These are phyloP conservation scores for Asterophora parasitica DNA, from an alignment of 768 basidiomycete species.

Conservation along the genomic window DNA sequence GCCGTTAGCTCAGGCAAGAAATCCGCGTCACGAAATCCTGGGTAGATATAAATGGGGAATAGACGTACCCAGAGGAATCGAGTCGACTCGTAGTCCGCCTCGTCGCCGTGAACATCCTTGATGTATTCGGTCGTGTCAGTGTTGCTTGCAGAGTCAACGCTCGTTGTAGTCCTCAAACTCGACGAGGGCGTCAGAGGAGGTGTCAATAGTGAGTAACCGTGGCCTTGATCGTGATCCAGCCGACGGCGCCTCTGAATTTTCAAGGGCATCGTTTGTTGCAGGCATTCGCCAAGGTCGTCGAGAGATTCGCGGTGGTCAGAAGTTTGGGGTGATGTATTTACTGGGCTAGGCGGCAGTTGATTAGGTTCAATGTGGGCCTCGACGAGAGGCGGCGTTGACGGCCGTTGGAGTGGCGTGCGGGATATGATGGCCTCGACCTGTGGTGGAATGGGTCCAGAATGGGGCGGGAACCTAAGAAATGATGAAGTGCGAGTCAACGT, in stretches of 20 bases:
- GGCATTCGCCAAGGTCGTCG: conserved; percentile 16
- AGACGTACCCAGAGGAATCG: conserved; percentile 32
- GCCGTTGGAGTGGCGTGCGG: conserved; percentile 25
- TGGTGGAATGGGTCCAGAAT: conserved; percentile 37
- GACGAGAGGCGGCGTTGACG: conserved; percentile 29
- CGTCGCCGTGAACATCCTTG: conserved; percentile 22
- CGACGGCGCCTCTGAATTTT: conserved; percentile 30
- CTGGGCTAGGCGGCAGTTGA: not conserved
- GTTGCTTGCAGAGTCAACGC: conserved; percentile 25
- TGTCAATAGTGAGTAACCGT: conserved; percentile 44
- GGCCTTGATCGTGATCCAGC: conserved; percentile 30
- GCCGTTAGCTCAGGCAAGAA: too few relatives aligned
- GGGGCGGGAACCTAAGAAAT: conserved; percentile 45
- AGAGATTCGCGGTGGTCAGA: conserved; percentile 14
- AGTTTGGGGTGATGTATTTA: not conserved
- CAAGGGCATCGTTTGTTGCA: conserved; percentile 15
- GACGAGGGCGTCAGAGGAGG: conserved; percentile 72
- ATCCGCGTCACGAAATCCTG: too few relatives aligned
- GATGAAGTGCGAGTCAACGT: not conserved
- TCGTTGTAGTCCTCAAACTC: conserved; percentile 36
- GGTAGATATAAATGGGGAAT: too few relatives aligned
- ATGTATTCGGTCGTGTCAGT: conserved; percentile 15
- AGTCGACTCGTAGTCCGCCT: conserved; percentile 27
- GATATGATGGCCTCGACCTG: conserved; percentile 23
- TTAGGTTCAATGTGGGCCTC: not conserved